A percentile compares a stretch with the other conserved stretches of the same genome.
phyloP scores from a whole-genome alignment of 495 filamentous ascomycete genomes.

The Schizothecium vesticola region DNA sequence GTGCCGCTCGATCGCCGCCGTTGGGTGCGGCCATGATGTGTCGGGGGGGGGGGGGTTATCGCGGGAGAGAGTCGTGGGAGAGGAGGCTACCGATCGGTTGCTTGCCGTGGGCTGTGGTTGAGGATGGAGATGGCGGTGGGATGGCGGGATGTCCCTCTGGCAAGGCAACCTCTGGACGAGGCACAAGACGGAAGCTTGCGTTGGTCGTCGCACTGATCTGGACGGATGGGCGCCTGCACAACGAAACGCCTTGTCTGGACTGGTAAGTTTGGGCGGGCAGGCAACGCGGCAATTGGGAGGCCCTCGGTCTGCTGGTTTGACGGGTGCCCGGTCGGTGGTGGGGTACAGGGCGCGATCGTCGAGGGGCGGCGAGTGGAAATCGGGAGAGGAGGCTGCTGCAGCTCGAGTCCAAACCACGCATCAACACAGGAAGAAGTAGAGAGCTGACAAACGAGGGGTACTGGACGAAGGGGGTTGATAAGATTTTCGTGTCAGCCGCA shows the following conservation, averaged over 20 bases:
- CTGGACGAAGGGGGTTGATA: neutral
- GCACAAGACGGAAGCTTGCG: neutral
- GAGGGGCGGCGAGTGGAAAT: neutral
- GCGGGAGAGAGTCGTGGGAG: neutral
- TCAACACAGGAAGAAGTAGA: neutral
- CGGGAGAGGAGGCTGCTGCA: neutral
- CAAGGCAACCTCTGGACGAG: neutral
- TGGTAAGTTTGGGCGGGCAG: neutral
- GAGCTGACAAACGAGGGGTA: neutral
- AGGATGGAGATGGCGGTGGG: neutral
- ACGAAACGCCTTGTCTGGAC: neutral
- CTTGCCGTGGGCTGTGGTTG: neutral
- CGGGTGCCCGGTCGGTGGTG: neutral
- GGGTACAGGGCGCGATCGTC: neutral
- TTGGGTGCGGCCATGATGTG: conserved; percentile 29
- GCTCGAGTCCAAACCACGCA: neutral
- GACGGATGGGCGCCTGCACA: neutral
- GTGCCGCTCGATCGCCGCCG: conserved; percentile 27
- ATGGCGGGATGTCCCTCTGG: neutral
- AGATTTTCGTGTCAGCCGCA: neutral
- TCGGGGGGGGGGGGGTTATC: neutral
- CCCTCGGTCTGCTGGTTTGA: neutral
- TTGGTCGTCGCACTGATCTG: neutral
- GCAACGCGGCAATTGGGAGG: neutral
- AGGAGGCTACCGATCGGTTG: neutral